Evolutionary conservation across 176 grass and related monocot genomes (phyloP), one percentile per base, ranked within the genome.

Genomic region (Pontederia crassipes): DNA sequence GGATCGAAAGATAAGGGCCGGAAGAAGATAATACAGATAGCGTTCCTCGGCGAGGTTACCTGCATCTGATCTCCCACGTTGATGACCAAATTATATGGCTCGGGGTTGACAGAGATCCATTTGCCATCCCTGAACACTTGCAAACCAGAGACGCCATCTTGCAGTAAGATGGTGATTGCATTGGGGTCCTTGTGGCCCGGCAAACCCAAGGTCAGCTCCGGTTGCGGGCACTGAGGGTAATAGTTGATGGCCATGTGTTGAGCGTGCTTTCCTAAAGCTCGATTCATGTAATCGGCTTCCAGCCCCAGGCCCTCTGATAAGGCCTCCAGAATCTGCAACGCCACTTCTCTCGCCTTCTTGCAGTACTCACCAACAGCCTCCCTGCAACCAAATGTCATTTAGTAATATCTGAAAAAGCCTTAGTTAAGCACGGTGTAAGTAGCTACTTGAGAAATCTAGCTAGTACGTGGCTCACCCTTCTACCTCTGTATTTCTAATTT

Each of bases 211-310:
- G 90, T 95, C 8, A 89, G 90, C 72, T 95, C 90, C 32, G 90
- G 90, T 69, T 89, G 82, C 60, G 82, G 90, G 74, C 90, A 95
- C 27, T 76, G 82, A 13, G 90, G 90, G 64, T 95, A 95, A 68
- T 95, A 95, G 62, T 95, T 95, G 52, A 95, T 76, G 11, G 86
- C 90, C 90, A 95, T 95, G 74, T 89, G 90, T 69, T 95, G 90
- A 1, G 82, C 90, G 0, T 95, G 90, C 58, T 74, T 65, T 16
- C 86, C 90, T 66, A 95, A 77, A 53, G 79, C 85, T 12, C 59
- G 52, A 76, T 75, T 86, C 85, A 95, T 95, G 74, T 89, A 77
- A 54, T 74, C 72, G 47, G 66, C 77, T 15, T 83, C 80, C 27
- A 86, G 78, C 4, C 82, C 85, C 4, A 95, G 80, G 74, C 82